Conservation (phyloP, 371 early-diverging fungal species). For the Syncephalis fuscata region DNA sequence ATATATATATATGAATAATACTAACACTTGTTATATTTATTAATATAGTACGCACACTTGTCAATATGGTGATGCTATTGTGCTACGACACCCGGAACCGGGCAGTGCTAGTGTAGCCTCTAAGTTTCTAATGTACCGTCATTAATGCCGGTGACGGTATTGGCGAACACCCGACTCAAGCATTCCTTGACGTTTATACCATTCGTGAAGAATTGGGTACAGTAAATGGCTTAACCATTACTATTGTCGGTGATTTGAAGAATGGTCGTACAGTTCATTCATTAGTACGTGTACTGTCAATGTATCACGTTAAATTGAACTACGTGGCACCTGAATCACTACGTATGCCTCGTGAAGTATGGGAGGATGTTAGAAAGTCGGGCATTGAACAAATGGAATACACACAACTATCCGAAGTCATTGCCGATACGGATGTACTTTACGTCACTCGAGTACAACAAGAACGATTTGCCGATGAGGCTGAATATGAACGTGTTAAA, state of each 20-base stretch:
- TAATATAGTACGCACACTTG: conserved; percentile 78
- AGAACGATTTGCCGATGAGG: conserved; percentile 70
- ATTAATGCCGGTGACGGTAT: conserved; percentile 95
- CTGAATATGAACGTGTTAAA: conserved; percentile 67
- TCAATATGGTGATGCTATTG: conserved; percentile 80
- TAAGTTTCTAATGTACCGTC: conserved; percentile 74
- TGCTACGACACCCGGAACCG: conserved; percentile 85
- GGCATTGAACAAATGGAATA: conserved; percentile 58
- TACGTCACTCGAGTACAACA: conserved; percentile 95
- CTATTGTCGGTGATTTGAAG: conserved; percentile 91
- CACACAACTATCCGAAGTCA: conserved; percentile 61
- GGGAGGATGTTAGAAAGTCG: conserved; percentile 44
- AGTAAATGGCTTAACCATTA: conserved; percentile 90
- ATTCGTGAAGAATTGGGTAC: conserved; percentile 75
- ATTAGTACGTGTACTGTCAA: conserved; percentile 73
- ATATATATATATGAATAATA: too few species aligned
- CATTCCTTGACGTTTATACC: conserved; percentile 90
- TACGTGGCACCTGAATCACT: conserved; percentile 75
- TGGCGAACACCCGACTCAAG: conserved; percentile 97
- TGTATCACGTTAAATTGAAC: conserved; percentile 85
- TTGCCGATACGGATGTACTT: conserved; percentile 81
- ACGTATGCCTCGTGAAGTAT: conserved; percentile 75
- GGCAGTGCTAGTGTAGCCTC: conserved; percentile 74
- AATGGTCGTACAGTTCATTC: conserved; percentile 96
- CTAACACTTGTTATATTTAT: too few species aligned